Base-by-base conservation (phyloP, 352 stramenopile genomes). In the Phytopythium litorale region DNA sequence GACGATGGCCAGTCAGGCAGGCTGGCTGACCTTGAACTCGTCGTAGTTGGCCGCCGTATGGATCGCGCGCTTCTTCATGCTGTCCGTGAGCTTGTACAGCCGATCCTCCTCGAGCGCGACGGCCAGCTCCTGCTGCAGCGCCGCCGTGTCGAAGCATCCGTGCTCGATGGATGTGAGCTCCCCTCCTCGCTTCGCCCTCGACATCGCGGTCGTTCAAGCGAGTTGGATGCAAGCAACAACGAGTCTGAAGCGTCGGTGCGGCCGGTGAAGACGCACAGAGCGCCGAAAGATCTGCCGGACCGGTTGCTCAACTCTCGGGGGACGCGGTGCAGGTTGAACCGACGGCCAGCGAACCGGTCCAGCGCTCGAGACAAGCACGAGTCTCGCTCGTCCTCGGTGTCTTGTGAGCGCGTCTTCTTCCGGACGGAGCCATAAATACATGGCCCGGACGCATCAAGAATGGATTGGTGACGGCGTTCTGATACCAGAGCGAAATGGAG, bases 21-120 rank as follows among this genome's bases (percentile, higher is more conserved):
- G 45, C 45, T 13, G n/a, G 37, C 25, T 49, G 25, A 92, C 87
- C 70, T 89, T 91, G 67, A 96, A 94, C 57, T 96, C 87, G 59
- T 96, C 84, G 66, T 94, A 96, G 73, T 68, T 94, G 7, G 73
- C 66, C 3, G 87, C 85, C 0, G 84, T 92, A 64, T 93, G 85
- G 64, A 94, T 96, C 51, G 87, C 87, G 6, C 85, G 87, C 65
- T 96, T 96, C 70, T 96, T 96, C 79, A 91, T 91, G 49, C 63
- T 80, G 68, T 96, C 87, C 0, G 87, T 96, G 42, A 87, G 72
- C 60, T 91, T 92, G 68, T 96, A 96, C 25, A 89, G 58, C 46
- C 87, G 83, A 46, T 94, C 85, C 21, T 91, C 84, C 54, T 96
- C 84, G 3, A 96, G 72, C 45, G 87, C 81, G 56, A 79, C 70